These are phyloP conservation scores for Coemansia sp. DNA, from an alignment of 192 early-diverging fungal species.

Conservation along the genomic window DNA sequence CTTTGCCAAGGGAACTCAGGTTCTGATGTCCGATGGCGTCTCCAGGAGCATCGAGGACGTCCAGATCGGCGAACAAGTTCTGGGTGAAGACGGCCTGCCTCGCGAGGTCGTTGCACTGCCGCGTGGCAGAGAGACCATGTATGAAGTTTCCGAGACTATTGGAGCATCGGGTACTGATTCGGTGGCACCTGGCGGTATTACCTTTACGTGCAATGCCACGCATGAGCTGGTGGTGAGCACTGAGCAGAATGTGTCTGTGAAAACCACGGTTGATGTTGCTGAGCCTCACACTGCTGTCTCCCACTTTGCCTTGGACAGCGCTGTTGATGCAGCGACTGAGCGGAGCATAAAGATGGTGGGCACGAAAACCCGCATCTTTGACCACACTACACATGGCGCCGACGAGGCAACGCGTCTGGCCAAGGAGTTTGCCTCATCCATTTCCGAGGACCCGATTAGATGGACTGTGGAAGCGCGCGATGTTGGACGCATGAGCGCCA, in stretches of 20 bases:
- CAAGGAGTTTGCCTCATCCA: neutral
- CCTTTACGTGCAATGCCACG: slow-evolving; percentile 42
- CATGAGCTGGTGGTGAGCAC: slow-evolving; percentile 42
- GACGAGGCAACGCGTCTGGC: neutral
- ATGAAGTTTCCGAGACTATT: slow-evolving; percentile 18
- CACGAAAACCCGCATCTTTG: neutral
- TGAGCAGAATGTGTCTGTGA: slow-evolving; percentile 15
- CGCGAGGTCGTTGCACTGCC: slow-evolving; percentile 48
- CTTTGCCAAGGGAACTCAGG: slow-evolving; percentile 59
- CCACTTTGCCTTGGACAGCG: neutral
- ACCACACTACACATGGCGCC: slow-evolving; percentile 4
- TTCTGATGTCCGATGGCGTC: slow-evolving; percentile 59
- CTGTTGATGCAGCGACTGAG: neutral
- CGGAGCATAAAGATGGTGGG: neutral
- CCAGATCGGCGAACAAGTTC: slow-evolving; percentile 27
- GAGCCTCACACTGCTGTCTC: neutral
- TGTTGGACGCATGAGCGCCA: slow-evolving; percentile 16
- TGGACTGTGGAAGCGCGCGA: slow-evolving; percentile 48
- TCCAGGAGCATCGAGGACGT: slow-evolving; percentile 33
- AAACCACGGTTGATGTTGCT: neutral
- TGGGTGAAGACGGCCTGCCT: slow-evolving; percentile 45
- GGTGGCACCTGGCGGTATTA: neutral
- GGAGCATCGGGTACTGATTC: neutral
- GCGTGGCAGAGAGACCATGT: slow-evolving; percentile 46
- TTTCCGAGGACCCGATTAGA: slow-evolving; percentile 13